Evolutionary conservation across 2,329 filamentous ascomycete species (phyloP).

Genomic region (Aureobasidium musti): DNA sequence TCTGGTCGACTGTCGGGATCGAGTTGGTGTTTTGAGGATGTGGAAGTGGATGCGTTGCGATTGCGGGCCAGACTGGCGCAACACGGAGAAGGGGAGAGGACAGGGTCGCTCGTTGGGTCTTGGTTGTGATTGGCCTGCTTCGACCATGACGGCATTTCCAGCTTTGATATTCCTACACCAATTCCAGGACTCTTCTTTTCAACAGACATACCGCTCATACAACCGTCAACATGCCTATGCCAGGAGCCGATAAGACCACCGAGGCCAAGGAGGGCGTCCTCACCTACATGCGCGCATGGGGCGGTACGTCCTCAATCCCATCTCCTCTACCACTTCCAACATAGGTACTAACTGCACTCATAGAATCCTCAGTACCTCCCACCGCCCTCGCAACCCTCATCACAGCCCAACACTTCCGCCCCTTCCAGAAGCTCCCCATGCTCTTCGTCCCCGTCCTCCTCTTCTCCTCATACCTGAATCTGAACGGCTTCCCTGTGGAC

Average conservation of each 20-base stretch:
- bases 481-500: conserved; percentile 64
- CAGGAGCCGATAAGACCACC: conserved; percentile 41
- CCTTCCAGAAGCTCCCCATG: conserved; percentile 66
- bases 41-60: background rate
- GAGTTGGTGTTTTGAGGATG: background rate
- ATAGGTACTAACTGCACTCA: conserved; percentile 9
- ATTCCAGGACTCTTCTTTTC: background rate
- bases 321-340: background rate
- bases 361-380: conserved; percentile 62
- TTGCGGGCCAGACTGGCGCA: conserved; percentile 8
- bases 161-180: background rate
- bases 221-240: conserved; percentile 43
- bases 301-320: conserved; percentile 47
- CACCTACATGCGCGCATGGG: conserved; percentile 54
- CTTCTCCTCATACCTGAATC: conserved; percentile 66
- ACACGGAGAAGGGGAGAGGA: background rate
- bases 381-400: conserved; percentile 66
- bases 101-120: background rate
- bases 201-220: background rate
- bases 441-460: conserved; percentile 66
- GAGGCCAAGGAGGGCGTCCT: conserved; percentile 47
- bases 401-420: conserved; percentile 66
- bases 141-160: conserved; percentile 12
- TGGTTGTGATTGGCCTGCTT: background rate
- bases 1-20: background rate